phyloP scores from a whole-genome alignment of 352 stramenopile species.

The Phytophthora pinifolia region DNA sequence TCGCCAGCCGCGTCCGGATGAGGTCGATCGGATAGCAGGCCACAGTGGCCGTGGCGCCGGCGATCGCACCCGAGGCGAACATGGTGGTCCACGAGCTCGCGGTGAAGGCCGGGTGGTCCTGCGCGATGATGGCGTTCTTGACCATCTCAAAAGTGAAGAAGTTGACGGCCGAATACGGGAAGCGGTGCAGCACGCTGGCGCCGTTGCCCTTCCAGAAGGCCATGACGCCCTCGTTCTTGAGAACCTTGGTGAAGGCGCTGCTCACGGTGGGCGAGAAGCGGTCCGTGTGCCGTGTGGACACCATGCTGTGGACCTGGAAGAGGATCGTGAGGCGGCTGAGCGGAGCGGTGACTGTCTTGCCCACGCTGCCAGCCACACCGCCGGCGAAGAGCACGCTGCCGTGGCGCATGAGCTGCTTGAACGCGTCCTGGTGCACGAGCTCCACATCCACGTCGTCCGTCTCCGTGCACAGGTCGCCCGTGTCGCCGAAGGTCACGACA shows the following conservation, averaged over 20 bases:
- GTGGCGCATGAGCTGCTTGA: conserved; percentile 76
- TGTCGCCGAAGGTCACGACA: conserved; percentile 80
- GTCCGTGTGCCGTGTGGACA: conserved; percentile 87
- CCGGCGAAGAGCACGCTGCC: conserved; percentile 85
- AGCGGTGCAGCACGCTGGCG: conserved; percentile 94
- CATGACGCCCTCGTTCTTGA: conserved; percentile 91
- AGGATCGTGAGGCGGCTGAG: conserved; percentile 95
- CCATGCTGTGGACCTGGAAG: conserved; percentile 96
- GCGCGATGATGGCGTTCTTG: conserved; percentile 72
- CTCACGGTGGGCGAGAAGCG: conserved; percentile 73
- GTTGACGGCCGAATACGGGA: conserved; percentile 97
- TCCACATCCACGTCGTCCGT: conserved; percentile 79
- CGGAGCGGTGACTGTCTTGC: conserved; percentile 95
- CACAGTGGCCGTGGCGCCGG: conserved; percentile 74
- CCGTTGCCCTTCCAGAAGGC: conserved; percentile 97
- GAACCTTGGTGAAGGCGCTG: conserved; percentile 88
- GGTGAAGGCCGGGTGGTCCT: conserved; percentile 68
- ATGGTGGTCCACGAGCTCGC: conserved; percentile 73
- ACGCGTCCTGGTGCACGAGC: conserved; percentile 65
- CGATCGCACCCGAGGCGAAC: conserved; percentile 72
- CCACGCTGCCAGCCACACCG: conserved; percentile 93
- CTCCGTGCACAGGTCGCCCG: conserved; percentile 72
- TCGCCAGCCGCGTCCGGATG: conserved; percentile 93
- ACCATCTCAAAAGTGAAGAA: conserved; percentile 96
- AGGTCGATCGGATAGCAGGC: conserved; percentile 97